Conservation (phyloP, 2,329 filamentous ascomycete species). For the Exophiala lecanii-corni region DNA sequence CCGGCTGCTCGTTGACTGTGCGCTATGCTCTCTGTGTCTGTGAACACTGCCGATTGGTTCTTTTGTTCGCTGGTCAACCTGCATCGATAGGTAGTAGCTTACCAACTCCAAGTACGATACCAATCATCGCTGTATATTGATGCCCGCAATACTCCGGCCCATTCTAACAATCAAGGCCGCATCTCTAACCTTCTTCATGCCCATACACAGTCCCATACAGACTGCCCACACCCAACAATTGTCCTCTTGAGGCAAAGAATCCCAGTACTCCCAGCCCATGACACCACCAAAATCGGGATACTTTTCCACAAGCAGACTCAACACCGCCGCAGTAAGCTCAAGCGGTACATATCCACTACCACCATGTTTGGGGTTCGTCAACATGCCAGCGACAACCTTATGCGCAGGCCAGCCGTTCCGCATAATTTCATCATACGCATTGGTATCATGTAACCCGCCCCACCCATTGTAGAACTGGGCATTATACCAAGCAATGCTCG, state of each 20-base stretch:
- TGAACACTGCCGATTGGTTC: too few species aligned
- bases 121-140: slow-evolving; percentile 9
- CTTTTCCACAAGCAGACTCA: slow-evolving; percentile 53
- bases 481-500: slow-evolving; percentile 78
- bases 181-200: slow-evolving; percentile 37
- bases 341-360: slow-evolving; percentile 58
- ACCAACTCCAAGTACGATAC: too few species aligned
- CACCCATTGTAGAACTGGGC: slow-evolving; percentile 91
- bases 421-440: slow-evolving; percentile 41
- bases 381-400: slow-evolving; percentile 72
- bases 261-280: slow-evolving; percentile 96
- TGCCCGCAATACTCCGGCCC: slow-evolving; percentile 27
- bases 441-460: slow-evolving; percentile 58
- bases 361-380: slow-evolving; percentile 75
- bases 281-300: slow-evolving; percentile 76
- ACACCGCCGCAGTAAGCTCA: slow-evolving; percentile 52
- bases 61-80: too few species aligned
- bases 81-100: too few species aligned
- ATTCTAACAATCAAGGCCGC: slow-evolving; percentile 33
- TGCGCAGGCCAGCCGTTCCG: slow-evolving; percentile 63
- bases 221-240: slow-evolving; percentile 75
- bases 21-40: too few species aligned
- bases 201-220: slow-evolving; percentile 54
- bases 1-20: too few species aligned
- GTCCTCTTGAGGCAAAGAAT: slow-evolving; percentile 60